Evolutionary conservation across 768 basidiomycete genomes (phyloP).

Genomic region (Daedalea quercina): DNA sequence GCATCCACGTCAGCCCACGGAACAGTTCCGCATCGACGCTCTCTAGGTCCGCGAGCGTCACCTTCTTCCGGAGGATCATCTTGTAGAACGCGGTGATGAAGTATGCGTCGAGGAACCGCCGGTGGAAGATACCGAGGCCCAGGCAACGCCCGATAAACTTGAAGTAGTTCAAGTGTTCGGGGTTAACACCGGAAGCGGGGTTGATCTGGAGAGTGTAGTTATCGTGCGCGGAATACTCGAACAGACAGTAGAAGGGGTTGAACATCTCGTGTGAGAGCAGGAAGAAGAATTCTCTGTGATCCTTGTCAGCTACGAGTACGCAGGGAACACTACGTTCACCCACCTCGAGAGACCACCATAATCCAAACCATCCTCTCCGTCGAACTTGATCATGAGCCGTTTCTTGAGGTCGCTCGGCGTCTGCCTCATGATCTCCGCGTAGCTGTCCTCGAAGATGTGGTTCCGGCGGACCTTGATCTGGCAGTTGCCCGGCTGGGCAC

Average conservation of each 20-base stretch:
- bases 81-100: constrained; percentile 99
- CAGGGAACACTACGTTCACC: background rate
- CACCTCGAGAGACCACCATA: constrained; percentile 97
- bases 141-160: constrained; percentile 97
- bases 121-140: constrained; percentile 96
- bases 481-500: constrained; percentile 97
- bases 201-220: constrained; percentile 99
- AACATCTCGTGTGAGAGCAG: constrained; percentile 99
- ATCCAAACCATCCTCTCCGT: constrained; percentile 97
- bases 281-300: constrained; percentile 96
- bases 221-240: constrained; percentile 99
- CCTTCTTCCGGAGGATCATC: constrained; percentile 99
- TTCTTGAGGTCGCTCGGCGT: constrained; percentile 98
- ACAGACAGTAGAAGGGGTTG: constrained; percentile 99
- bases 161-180: constrained; percentile 99
- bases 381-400: constrained; percentile 99
- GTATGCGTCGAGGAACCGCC: constrained; percentile 98
- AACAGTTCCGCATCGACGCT: constrained; percentile 94
- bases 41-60: constrained; percentile 88
- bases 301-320: background rate
- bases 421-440: constrained; percentile 99
- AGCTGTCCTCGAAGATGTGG: constrained; percentile 98
- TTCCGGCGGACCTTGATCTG: constrained; percentile 98
- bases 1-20: constrained; percentile 97
- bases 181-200: constrained; percentile 96